Conservation (phyloP, 1,284 basidiomycete genomes). For the Trichosporon sp. region DNA sequence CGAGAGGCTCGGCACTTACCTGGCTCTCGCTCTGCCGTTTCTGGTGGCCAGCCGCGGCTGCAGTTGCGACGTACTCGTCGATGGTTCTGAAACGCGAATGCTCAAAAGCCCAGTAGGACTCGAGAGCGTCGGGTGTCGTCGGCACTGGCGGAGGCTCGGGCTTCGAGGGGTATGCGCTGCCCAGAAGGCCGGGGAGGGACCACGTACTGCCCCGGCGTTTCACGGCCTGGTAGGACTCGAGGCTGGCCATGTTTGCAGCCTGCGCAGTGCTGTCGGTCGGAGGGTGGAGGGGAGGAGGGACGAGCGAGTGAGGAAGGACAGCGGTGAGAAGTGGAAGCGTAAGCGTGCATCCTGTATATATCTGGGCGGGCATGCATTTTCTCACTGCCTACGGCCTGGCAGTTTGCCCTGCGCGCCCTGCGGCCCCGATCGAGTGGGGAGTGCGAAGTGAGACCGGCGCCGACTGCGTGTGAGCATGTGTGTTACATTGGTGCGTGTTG, state of each 20-base stretch:
- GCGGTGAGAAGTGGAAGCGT: too few species aligned
- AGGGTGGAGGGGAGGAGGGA: background rate
- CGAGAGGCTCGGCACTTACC: background rate
- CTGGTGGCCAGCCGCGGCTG: background rate
- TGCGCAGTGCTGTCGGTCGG: background rate
- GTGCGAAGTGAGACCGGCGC: background rate
- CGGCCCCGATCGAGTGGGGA: background rate
- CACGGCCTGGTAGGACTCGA: background rate
- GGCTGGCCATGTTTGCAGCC: background rate
- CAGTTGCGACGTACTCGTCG: background rate
- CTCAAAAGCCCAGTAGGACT: background rate
- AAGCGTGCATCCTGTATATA: background rate
- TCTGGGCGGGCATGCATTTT: background rate
- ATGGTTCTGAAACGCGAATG: background rate
- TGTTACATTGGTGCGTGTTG: background rate
- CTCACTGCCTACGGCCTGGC: background rate
- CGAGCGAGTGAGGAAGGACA: background rate
- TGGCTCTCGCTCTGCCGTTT: background rate
- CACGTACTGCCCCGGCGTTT: background rate
- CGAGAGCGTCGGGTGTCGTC: constrained; percentile 1
- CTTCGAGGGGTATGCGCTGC: background rate
- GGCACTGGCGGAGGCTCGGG: background rate
- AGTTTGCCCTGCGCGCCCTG: too few species aligned
- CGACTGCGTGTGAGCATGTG: background rate
- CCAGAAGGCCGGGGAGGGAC: background rate